Evolutionary conservation across 108 stramenopile genomes (phyloP).

Genomic region (Skeletonema grethae): DNA sequence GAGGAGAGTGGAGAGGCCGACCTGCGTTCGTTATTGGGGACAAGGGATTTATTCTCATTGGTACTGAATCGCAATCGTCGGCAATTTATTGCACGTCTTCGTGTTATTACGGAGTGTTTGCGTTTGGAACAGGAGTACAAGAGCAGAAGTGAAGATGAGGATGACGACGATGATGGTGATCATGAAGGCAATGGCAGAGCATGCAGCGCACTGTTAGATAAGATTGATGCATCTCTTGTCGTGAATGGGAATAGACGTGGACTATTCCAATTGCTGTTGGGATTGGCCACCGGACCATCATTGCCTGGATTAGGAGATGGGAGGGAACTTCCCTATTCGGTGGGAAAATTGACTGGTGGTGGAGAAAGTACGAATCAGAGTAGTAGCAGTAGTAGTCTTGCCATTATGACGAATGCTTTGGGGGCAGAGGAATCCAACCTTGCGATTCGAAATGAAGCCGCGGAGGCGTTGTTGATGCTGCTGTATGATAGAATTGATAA

Average conservation of each 20-base stretch:
- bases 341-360: slow-evolving; percentile 6
- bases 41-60: slow-evolving; percentile 35
- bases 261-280: slow-evolving; percentile 27
- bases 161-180: not conserved
- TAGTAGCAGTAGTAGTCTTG: not conserved
- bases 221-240: slow-evolving; percentile 24
- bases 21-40: slow-evolving; percentile 58
- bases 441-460: slow-evolving; percentile 49
- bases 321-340: slow-evolving; percentile 13
- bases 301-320: slow-evolving; percentile 12
- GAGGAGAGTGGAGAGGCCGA: slow-evolving; percentile 1
- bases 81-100: slow-evolving; percentile 52
- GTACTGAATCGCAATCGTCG: slow-evolving; percentile 32
- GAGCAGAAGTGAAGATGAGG: not conserved
- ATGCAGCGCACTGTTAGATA: slow-evolving; percentile 12
- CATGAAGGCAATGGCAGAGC: not conserved
- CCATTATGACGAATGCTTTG: not conserved
- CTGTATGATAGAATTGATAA: slow-evolving; percentile 62
- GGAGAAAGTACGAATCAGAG: not conserved
- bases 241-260: slow-evolving; percentile 27
- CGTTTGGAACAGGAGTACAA: slow-evolving; percentile 48
- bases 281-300: slow-evolving; percentile 24
- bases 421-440: not conserved
- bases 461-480: slow-evolving; percentile 60
- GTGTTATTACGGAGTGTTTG: slow-evolving; percentile 56